These are phyloP conservation scores for Rhodotorula sp. DNA, from an alignment of 1,284 basidiomycete genomes.

Conservation along the genomic window DNA sequence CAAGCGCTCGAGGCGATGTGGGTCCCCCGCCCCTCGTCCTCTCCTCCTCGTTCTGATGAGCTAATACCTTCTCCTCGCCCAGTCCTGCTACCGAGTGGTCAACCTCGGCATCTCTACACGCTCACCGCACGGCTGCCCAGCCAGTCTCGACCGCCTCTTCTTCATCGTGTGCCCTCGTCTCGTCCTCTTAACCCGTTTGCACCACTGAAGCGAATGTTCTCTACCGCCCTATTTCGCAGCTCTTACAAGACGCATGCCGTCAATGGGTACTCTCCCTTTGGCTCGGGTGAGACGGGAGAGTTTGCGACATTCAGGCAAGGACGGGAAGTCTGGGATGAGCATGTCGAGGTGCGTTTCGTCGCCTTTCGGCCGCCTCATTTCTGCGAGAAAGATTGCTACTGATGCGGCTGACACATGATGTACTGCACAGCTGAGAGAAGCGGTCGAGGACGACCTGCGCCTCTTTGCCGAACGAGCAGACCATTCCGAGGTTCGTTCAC, in stretches of 20 bases:
- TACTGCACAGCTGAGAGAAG: slow-evolving; percentile 13
- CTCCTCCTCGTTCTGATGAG: background rate
- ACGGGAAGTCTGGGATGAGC: slow-evolving; percentile 16
- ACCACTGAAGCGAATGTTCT: background rate
- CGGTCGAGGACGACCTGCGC: slow-evolving; percentile 33
- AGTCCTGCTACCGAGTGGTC: slow-evolving; percentile 35
- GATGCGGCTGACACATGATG: fast-evolving
- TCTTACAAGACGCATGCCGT: slow-evolving; percentile 17
- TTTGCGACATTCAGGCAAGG: slow-evolving; percentile 36
- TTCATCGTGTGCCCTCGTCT: background rate
- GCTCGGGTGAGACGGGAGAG: slow-evolving; percentile 35
- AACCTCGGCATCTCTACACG: background rate
- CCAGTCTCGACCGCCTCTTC: background rate
- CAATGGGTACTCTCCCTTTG: slow-evolving; percentile 19
- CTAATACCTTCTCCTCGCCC: background rate
- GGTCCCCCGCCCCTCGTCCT: background rate
- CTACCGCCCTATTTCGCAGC: background rate
- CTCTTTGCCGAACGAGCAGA: slow-evolving; percentile 31
- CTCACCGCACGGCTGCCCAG: background rate
- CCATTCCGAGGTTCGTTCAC: slow-evolving; percentile 27
- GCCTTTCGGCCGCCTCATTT: background rate
- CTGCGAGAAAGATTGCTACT: background rate
- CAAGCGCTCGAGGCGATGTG: slow-evolving; percentile 11
- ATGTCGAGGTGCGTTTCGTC: slow-evolving; percentile 1
- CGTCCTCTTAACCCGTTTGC: background rate